Percentiles rank a stretch among this genome's conserved stretches.
Evolutionary conservation across 2,329 filamentous ascomycete species (phyloP).

Genomic region (Aaosphaeria arxii): DNA sequence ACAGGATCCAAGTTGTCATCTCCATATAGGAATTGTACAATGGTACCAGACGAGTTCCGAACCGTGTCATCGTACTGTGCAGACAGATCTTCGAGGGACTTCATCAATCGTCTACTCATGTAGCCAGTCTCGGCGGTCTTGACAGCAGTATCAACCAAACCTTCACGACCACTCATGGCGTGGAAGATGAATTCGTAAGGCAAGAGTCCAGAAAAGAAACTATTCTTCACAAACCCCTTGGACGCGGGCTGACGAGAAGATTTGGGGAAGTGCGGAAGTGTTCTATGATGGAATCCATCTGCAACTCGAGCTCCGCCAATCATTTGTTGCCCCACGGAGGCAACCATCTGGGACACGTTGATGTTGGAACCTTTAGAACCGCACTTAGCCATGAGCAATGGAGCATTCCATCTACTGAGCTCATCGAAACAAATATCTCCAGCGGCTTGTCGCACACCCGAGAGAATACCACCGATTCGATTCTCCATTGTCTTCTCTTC

Average conservation of each 20-base stretch:
- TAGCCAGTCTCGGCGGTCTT: slow-evolving; percentile 99
- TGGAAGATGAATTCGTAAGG: slow-evolving; percentile 97
- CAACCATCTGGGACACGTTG: slow-evolving; percentile 99
- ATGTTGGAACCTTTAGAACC: slow-evolving; percentile 96
- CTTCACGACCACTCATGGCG: slow-evolving; percentile 97
- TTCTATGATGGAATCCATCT: slow-evolving; percentile 95
- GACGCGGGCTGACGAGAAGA: slow-evolving; percentile 87
- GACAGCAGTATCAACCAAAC: slow-evolving; percentile 96
- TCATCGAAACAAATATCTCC: slow-evolving; percentile 88
- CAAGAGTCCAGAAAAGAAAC: slow-evolving; percentile 88
- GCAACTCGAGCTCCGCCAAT: slow-evolving; percentile 89
- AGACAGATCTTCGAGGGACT: slow-evolving; percentile 91
- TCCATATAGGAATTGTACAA: slow-evolving; percentile 97
- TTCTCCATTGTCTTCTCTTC: slow-evolving; percentile 92
- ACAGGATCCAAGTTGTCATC: slow-evolving; percentile 94
- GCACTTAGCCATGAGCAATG: slow-evolving; percentile 94
- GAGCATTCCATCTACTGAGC: slow-evolving; percentile 86
- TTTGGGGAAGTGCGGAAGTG: slow-evolving; percentile 91
- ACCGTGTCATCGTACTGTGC: slow-evolving; percentile 94
- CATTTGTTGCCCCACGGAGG: slow-evolving; percentile 95
- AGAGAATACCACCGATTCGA: slow-evolving; percentile 84
- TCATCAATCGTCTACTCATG: slow-evolving; percentile 98
- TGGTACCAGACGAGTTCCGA: slow-evolving; percentile 79
- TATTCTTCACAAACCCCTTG: slow-evolving; percentile 95
- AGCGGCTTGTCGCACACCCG: slow-evolving; percentile 85